These are phyloP conservation scores for Paracamarosporium sp. DNA, from an alignment of 2,329 filamentous ascomycete genomes.

Conservation along the genomic window DNA sequence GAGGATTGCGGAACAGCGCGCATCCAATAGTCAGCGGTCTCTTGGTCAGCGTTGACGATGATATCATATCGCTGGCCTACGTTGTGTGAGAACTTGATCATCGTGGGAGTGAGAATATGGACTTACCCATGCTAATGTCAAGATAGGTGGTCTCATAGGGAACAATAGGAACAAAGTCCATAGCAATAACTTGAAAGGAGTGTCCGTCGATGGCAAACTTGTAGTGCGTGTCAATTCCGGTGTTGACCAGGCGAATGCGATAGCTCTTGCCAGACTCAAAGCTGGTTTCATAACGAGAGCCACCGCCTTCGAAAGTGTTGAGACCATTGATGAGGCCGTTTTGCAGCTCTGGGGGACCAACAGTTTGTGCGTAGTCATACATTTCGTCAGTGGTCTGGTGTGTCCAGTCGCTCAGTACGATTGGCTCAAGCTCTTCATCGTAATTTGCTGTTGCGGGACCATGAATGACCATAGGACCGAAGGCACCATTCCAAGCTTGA, in stretches of 20 bases:
- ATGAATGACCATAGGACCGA: conserved; percentile 47
- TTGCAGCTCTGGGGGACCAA: conserved; percentile 20
- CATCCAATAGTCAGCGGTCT: conserved; percentile 29
- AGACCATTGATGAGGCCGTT: conserved; percentile 30
- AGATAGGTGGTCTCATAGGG: conserved; percentile 43
- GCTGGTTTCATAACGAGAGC: conserved; percentile 24
- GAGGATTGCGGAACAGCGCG: conserved; percentile 23
- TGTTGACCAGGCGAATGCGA: conserved; percentile 46
- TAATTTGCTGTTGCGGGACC: conserved; percentile 48
- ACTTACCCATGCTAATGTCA: conserved; percentile 21
- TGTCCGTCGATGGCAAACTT: conserved; percentile 49
- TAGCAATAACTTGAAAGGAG: conserved; percentile 44
- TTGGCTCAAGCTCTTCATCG: conserved; percentile 44
- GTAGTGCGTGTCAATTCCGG: conserved; percentile 45
- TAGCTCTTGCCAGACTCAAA: conserved; percentile 45
- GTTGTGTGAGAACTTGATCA: not conserved
- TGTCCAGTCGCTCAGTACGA: conserved; percentile 44
- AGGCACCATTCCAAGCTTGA: conserved; percentile 46
- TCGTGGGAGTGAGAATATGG: not conserved
- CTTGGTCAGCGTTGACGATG: conserved; percentile 31
- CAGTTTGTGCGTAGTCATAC: conserved; percentile 24
- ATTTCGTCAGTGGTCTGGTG: conserved; percentile 25
- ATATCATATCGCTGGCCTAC: conserved; percentile 39
- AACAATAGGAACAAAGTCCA: conserved; percentile 48
- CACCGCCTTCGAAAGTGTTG: conserved; percentile 21